These are phyloP conservation scores for Somion occarium DNA, from an alignment of 1,284 basidiomycete genomes.

Conservation along the genomic window DNA sequence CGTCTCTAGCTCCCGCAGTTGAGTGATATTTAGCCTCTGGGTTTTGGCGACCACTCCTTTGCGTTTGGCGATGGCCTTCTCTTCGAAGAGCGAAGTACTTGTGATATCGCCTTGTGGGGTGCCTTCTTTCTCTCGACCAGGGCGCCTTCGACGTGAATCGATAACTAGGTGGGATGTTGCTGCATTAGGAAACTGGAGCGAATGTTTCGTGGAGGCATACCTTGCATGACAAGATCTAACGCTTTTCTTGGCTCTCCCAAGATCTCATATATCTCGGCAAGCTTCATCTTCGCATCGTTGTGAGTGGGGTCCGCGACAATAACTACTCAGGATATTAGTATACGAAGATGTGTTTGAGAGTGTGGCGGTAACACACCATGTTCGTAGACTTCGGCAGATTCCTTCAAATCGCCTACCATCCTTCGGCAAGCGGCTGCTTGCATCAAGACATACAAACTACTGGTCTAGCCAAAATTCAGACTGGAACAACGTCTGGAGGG, in stretches of 20 bases:
- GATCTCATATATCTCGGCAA: slow-evolving; percentile 88
- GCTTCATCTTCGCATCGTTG: slow-evolving; percentile 80
- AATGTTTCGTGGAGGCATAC: too few relatives aligned
- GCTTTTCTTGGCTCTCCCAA: slow-evolving; percentile 79
- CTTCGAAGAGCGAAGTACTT: slow-evolving; percentile 55
- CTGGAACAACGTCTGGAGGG: not conserved
- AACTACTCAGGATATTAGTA: slow-evolving; percentile 40
- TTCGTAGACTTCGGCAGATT: slow-evolving; percentile 80
- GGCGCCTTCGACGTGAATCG: slow-evolving; percentile 49
- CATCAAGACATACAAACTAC: slow-evolving; percentile 60
- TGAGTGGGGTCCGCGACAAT: slow-evolving; percentile 68
- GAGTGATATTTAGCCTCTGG: slow-evolving; percentile 46
- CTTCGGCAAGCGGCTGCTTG: slow-evolving; percentile 75
- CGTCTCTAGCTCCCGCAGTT: slow-evolving; percentile 54
- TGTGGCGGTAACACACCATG: slow-evolving; percentile 51
- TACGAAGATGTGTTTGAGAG: not conserved
- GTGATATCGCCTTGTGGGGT: slow-evolving; percentile 17
- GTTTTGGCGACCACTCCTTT: slow-evolving; percentile 31
- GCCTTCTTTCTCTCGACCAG: slow-evolving; percentile 18
- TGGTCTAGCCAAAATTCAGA: slow-evolving; percentile 41
- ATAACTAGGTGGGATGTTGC: too few relatives aligned
- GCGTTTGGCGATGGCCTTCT: slow-evolving; percentile 32
- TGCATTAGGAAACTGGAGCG: too few relatives aligned
- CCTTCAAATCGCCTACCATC: slow-evolving; percentile 65
- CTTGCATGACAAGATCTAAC: slow-evolving; percentile 82